These are phyloP conservation scores for Podila epigama DNA, from an alignment of 192 early-diverging fungal genomes.

Conservation along the genomic window DNA sequence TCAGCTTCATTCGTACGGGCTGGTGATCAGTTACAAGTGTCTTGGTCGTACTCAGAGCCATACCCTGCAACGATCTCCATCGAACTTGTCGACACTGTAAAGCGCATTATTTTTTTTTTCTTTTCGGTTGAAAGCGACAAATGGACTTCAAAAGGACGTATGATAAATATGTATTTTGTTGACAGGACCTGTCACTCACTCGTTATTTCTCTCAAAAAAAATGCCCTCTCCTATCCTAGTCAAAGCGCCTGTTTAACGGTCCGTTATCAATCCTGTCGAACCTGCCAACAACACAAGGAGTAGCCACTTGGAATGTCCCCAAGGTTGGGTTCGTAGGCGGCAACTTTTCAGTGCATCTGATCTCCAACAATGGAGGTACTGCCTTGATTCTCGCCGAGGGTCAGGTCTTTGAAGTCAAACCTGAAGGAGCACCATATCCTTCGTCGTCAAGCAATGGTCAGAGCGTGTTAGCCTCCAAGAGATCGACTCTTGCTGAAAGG, in stretches of 20 bases:
- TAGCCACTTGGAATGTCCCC: constrained; percentile 15
- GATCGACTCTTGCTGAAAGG: no score
- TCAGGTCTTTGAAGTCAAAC: constrained; percentile 10
- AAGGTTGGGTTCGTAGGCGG: constrained; percentile 23
- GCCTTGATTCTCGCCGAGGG: constrained; percentile 19
- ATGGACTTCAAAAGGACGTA: neutral
- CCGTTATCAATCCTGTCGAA: constrained; percentile 32
- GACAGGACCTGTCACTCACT: neutral
- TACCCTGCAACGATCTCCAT: constrained; percentile 28
- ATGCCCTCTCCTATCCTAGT: neutral
- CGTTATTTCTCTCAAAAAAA: neutral
- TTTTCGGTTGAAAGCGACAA: no score
- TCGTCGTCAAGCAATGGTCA: no score
- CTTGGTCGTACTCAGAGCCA: constrained; percentile 23
- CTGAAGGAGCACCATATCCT: constrained; percentile 21
- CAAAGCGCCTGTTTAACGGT: constrained; percentile 27
- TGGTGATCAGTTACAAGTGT: constrained; percentile 8
- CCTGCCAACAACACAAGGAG: constrained; percentile 13
- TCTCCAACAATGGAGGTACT: constrained; percentile 14
- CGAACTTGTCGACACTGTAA: constrained; percentile 32
- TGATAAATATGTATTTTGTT: neutral
- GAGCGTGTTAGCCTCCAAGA: no score
- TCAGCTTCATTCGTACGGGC: constrained; percentile 15
- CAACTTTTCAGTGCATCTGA: constrained; percentile 21
- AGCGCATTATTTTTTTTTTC: neutral